Evolutionary conservation across 2,329 filamentous ascomycete species (phyloP), one percentile per base, ranked within the genome.

Genomic region (Pezicula radicicola): DNA sequence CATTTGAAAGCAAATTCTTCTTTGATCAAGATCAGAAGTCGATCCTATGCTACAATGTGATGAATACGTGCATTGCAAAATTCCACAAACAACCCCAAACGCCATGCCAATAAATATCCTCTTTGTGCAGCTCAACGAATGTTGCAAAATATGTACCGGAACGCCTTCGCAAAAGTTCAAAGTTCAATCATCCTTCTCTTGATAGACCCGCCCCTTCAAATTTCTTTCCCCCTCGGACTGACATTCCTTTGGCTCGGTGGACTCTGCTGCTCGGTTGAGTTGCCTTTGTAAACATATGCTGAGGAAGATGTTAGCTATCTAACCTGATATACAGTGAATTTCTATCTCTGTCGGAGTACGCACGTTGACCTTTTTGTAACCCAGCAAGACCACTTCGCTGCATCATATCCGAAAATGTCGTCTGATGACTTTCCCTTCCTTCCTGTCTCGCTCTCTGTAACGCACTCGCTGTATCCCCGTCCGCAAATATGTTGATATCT

Each of bases 391-490:
- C 72, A 70, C 19, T 76, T 54, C 72, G 67, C 50, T 77, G 70
- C 73, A 82, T 76, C 62, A 83, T 70, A 57, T 76, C 74, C n/a
- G 75, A 74, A 55, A 82, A 80, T 0, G 75, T 79, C 1, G 80
- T 68, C 47, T 61, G 59, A 25, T 57, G 54, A 44, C 57, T 65
- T 10, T 40, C 50, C 30, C 59, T 58, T 47, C 10, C 43, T 12
- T 41, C 42, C 10, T 41, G 35, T 30, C 55, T 45, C 21, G 50
- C 50, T 35, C 50, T 45, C 36, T 56, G 45, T 35, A 65, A 44
- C 9, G 59, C 52, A 4, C 62, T 69, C 21, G 75, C 70, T 1
- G 72, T 75, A 46, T 68, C 65, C 18, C 74, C 72, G 57, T 80
- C 78, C 1, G 75, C 75, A 52, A 78, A 80, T 8, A 82, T 70